Conservation (phyloP, 768 basidiomycete genomes). For the Psilocybe cyanescens region DNA sequence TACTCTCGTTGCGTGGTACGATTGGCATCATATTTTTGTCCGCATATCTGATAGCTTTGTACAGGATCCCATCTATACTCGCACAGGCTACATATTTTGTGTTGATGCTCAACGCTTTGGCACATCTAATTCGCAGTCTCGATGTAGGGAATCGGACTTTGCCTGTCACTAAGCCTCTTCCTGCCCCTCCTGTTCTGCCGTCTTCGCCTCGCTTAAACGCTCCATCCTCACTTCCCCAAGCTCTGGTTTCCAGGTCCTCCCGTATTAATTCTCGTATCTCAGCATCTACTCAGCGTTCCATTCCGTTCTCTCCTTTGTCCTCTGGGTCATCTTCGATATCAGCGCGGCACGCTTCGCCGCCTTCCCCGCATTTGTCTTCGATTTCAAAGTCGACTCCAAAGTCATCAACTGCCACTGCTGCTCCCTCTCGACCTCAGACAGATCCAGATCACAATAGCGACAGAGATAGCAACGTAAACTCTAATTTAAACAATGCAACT, state of each 20-base stretch:
- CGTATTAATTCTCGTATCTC: background rate
- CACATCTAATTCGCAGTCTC: slow-evolving; percentile 18
- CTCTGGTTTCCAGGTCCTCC: background rate
- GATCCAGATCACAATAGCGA: background rate
- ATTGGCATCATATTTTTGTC: background rate
- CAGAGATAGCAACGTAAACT: background rate
- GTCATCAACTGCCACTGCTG: background rate
- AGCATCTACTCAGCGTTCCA: background rate
- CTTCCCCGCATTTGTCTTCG: background rate
- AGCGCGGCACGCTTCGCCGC: background rate
- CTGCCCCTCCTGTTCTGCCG: background rate
- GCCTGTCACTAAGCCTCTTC: background rate
- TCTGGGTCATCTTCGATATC: background rate
- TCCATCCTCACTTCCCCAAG: background rate
- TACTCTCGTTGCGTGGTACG: slow-evolving; percentile 23
- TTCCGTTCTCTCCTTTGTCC: background rate
- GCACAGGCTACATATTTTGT: slow-evolving; percentile 19
- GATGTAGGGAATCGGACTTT: slow-evolving; percentile 1
- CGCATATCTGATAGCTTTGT: background rate
- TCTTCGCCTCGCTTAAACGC: background rate
- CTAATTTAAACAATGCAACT: background rate
- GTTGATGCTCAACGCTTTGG: slow-evolving; percentile 22
- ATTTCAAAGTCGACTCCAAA: background rate
- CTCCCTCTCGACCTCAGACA: background rate
- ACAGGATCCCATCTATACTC: slow-evolving; percentile 23